phyloP scores from a whole-genome alignment of 1,139 yeast genomes.

The Pichia sp. region DNA sequence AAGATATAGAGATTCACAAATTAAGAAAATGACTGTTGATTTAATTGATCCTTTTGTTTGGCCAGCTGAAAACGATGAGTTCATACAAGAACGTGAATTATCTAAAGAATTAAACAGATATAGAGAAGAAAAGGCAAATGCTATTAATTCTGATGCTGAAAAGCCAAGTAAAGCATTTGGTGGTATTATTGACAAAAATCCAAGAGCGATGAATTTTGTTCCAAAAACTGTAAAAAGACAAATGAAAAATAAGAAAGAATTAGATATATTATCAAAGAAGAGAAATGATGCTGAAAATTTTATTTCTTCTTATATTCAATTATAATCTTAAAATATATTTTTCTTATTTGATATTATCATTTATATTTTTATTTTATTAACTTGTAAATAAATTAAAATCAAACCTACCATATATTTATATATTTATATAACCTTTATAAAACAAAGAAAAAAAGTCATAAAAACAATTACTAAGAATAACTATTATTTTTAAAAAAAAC shows the following conservation, averaged over 20 bases:
- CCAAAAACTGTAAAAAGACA: slow-evolving; percentile 43
- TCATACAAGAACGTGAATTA: slow-evolving; percentile 33
- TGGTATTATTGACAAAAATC: slow-evolving; percentile 70
- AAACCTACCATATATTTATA: no score
- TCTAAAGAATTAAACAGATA: slow-evolving; percentile 35
- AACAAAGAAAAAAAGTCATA: not conserved
- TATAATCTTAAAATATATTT: slow-evolving; percentile 8
- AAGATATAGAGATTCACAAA: slow-evolving; percentile 60
- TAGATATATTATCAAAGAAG: slow-evolving; percentile 24
- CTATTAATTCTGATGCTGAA: slow-evolving; percentile 59
- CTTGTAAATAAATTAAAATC: no score
- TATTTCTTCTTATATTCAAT: slow-evolving; percentile 24
- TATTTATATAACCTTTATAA: not conserved
- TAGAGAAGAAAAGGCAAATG: slow-evolving; percentile 37
- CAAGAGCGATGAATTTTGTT: slow-evolving; percentile 65
- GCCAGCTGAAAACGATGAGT: slow-evolving; percentile 57
- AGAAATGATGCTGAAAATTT: slow-evolving; percentile 28
- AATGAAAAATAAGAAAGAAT: slow-evolving; percentile 37
- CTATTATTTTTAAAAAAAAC: no score
- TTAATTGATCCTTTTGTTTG: slow-evolving; percentile 91
- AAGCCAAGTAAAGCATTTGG: slow-evolving; percentile 71
- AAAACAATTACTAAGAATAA: not conserved
- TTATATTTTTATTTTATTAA: no score
- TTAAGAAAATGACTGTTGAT: slow-evolving; percentile 91
- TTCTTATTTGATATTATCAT: not conserved